phyloP scores from a whole-genome alignment of 768 basidiomycete species.

The Xerocomellus amylosporus region DNA sequence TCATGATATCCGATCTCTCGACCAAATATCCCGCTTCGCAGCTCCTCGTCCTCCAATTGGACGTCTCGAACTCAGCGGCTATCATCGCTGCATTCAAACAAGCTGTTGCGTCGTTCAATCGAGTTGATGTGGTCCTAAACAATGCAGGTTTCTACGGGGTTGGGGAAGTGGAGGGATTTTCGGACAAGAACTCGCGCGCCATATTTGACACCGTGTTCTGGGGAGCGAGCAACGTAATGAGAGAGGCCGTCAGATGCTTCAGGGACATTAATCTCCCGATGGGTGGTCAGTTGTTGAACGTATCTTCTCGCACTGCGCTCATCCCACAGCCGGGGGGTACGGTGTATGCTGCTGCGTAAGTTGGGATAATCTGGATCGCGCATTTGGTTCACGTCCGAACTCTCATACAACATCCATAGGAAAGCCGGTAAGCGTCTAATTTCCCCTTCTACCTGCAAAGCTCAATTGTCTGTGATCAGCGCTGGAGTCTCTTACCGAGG shows the following conservation, averaged over 20 bases:
- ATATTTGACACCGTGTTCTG: slow-evolving; percentile 40
- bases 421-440: slow-evolving; percentile 18
- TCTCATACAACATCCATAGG: not conserved
- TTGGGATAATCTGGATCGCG: not conserved
- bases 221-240: slow-evolving; percentile 33
- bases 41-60: slow-evolving; percentile 41
- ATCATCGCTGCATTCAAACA: slow-evolving; percentile 37
- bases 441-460: not conserved
- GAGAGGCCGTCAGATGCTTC: slow-evolving; percentile 35
- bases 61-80: slow-evolving; percentile 36
- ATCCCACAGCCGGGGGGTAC: slow-evolving; percentile 14
- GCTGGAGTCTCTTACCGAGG: slow-evolving; percentile 32
- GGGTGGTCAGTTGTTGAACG: slow-evolving; percentile 36
- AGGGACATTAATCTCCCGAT: slow-evolving; percentile 36
- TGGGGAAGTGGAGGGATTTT: slow-evolving; percentile 72
- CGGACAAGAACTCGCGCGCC: slow-evolving; percentile 77
- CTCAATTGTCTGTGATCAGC: slow-evolving; percentile 20
- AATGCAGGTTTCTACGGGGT: slow-evolving; percentile 39
- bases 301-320: slow-evolving; percentile 32
- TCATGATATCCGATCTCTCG: slow-evolving; percentile 31
- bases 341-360: slow-evolving; percentile 31
- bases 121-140: slow-evolving; percentile 46
- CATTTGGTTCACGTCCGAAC: not conserved
- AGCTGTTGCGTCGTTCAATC: slow-evolving; percentile 34
- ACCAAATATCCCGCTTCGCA: slow-evolving; percentile 30